These are phyloP conservation scores for Fusarium nodosum DNA, from an alignment of 2,329 filamentous ascomycete species.

Conservation along the genomic window DNA sequence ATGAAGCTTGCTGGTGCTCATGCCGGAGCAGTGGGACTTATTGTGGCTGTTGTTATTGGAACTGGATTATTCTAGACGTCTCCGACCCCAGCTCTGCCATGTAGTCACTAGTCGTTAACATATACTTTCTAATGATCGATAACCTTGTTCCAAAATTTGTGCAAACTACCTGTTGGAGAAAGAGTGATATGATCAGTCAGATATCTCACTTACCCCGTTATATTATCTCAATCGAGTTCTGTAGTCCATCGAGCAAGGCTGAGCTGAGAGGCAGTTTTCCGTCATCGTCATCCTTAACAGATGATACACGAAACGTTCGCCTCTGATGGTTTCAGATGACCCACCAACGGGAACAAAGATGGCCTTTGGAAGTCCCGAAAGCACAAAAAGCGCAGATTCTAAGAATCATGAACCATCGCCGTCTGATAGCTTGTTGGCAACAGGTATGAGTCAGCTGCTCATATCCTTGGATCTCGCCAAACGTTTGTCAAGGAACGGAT, in stretches of 20 bases:
- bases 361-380: not conserved
- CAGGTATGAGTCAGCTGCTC: not conserved
- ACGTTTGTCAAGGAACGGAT: not conserved
- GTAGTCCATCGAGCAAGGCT: not conserved
- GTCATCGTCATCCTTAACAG: not conserved
- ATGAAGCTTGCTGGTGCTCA: slow-evolving; percentile 7
- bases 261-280: not conserved
- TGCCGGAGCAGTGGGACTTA: not conserved
- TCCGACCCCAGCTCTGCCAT: not conserved
- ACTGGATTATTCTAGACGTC: not conserved
- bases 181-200: not conserved
- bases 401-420: not conserved
- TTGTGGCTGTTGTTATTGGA: not conserved
- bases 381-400: not conserved
- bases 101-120: not conserved
- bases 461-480: not conserved
- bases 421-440: not conserved
- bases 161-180: not conserved
- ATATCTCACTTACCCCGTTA: not conserved
- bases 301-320: not conserved
- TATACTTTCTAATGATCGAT: not conserved
- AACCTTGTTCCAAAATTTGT: not conserved
- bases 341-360: not conserved
- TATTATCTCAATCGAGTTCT: not conserved
- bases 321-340: not conserved